Evolutionary conservation across 1,284 basidiomycete species (phyloP).

Genomic region (Trichosporon ovoides): DNA sequence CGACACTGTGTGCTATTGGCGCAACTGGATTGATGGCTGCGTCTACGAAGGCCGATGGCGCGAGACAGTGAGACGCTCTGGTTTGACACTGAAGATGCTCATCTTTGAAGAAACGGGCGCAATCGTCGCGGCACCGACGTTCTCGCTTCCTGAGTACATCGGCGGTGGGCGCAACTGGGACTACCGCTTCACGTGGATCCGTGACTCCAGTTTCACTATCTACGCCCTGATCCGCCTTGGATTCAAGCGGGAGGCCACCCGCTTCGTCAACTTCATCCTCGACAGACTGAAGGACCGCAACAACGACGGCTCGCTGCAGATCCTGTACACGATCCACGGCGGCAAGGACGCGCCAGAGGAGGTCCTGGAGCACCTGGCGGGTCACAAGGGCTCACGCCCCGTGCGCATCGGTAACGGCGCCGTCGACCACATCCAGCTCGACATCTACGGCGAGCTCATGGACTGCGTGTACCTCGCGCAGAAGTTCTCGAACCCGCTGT

Average conservation of each 20-base stretch:
- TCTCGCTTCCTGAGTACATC: conserved; percentile 83
- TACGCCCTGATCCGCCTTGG: conserved; percentile 86
- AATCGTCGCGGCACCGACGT: conserved; percentile 86
- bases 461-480: conserved; percentile 92
- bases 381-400: conserved; percentile 67
- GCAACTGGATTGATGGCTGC: conserved; percentile 66
- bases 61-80: conserved; percentile 80
- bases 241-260: conserved; percentile 67
- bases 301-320: conserved; percentile 80
- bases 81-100: conserved; percentile 58
- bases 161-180: conserved; percentile 80
- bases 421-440: conserved; percentile 80
- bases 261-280: conserved; percentile 85
- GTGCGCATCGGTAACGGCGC: conserved; percentile 79
- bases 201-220: conserved; percentile 84
- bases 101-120: conserved; percentile 57
- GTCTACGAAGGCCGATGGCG: conserved; percentile 85
- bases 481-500: conserved; percentile 58
- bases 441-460: conserved; percentile 84
- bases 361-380: conserved; percentile 74
- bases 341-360: conserved; percentile 78
- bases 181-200: conserved; percentile 57
- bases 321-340: conserved; percentile 54
- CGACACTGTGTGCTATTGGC: conserved; percentile 76
- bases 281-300: conserved; percentile 72